These are phyloP conservation scores for Trichoderma asperellum DNA, from an alignment of 2,329 filamentous ascomycete species.

Conservation along the genomic window DNA sequence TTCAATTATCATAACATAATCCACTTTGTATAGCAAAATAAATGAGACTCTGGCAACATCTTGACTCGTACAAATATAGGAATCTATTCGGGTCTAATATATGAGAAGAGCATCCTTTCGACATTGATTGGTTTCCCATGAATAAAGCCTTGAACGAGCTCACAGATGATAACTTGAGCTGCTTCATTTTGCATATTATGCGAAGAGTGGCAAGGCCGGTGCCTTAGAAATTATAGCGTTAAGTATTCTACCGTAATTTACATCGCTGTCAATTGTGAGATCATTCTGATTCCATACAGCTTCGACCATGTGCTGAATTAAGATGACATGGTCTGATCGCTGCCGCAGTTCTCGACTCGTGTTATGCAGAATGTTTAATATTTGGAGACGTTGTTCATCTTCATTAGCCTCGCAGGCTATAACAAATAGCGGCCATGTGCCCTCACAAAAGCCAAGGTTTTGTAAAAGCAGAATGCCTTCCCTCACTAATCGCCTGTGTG, in stretches of 20 bases:
- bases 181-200: not conserved
- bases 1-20: too few species aligned
- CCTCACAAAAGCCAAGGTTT: constrained; percentile 25
- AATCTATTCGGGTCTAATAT: too few species aligned
- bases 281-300: constrained; percentile 29
- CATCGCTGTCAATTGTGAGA: constrained; percentile 19
- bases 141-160: too few species aligned
- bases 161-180: too few species aligned
- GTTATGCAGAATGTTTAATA: constrained; percentile 17
- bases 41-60: too few species aligned
- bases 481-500: constrained; percentile 20
- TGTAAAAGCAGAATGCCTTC: constrained; percentile 25
- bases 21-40: too few species aligned
- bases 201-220: constrained; percentile 19
- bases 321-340: constrained; percentile 13
- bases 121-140: too few species aligned
- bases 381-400: constrained; percentile 26
- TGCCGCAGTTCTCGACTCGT: constrained; percentile 11
- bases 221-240: constrained; percentile 25
- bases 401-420: constrained; percentile 27
- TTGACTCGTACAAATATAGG: too few species aligned
- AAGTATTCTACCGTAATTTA: constrained; percentile 21
- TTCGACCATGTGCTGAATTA: constrained; percentile 22
- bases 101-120: too few species aligned
- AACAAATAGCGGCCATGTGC: constrained; percentile 27